phyloP scores from a whole-genome alignment of 768 basidiomycete genomes.

The Galerina sulciceps region DNA sequence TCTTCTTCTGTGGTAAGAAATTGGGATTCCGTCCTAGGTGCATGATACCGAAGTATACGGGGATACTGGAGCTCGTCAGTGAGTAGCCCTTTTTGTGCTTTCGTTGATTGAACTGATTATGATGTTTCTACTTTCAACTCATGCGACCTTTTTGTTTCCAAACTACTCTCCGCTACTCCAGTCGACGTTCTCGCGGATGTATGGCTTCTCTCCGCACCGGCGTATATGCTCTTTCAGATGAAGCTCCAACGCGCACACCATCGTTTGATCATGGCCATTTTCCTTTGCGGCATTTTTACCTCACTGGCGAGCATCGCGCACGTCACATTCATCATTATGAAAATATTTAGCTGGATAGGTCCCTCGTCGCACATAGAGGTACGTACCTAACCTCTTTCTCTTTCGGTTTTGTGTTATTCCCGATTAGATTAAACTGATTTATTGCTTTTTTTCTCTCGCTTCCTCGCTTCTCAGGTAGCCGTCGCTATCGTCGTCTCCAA shows the following conservation, averaged over 20 bases:
- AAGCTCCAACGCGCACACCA: not conserved
- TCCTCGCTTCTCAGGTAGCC: too few relatives aligned
- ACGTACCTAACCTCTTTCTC: too few relatives aligned
- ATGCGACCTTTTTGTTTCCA: not conserved
- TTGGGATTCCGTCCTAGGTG: not conserved
- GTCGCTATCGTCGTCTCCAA: too few relatives aligned
- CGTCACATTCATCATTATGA: too few relatives aligned
- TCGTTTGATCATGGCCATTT: not conserved
- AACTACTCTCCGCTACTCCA: not conserved
- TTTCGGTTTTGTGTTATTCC: too few relatives aligned
- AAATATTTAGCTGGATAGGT: too few relatives aligned
- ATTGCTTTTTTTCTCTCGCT: too few relatives aligned
- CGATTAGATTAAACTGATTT: too few relatives aligned
- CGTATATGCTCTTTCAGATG: not conserved
- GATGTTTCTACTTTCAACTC: too few relatives aligned
- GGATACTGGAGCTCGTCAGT: conserved; percentile 5
- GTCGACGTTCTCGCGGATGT: not conserved
- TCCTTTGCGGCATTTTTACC: not conserved
- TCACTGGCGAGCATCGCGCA: not conserved
- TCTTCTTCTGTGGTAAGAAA: not conserved
- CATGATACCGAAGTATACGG: not conserved
- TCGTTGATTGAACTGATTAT: too few relatives aligned
- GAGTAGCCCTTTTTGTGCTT: too few relatives aligned
- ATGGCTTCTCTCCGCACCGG: not conserved
- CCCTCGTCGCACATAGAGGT: too few relatives aligned